phyloP scores from a whole-genome alignment of 495 filamentous ascomycete species.

The Lasiosphaeriaceae sp. region DNA sequence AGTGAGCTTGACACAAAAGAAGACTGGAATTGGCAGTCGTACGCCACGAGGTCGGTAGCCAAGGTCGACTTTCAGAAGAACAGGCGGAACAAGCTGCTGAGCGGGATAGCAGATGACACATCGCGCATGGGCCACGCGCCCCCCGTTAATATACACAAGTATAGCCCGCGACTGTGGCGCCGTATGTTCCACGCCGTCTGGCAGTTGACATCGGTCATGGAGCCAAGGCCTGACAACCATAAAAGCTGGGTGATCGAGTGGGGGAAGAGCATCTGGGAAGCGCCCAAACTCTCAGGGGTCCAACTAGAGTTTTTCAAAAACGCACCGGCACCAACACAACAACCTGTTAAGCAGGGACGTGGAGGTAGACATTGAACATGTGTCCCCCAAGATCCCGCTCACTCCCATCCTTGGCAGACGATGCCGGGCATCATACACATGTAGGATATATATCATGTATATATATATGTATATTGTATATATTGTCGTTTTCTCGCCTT shows the following conservation, averaged over 20 bases:
- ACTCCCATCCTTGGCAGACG: too few relatives aligned
- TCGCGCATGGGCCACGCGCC: constrained; percentile 28
- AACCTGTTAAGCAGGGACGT: too few relatives aligned
- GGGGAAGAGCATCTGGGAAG: constrained; percentile 23
- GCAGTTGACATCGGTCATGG: constrained; percentile 28
- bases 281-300: background rate
- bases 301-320: constrained; percentile 12
- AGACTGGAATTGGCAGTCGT: constrained; percentile 24
- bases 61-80: constrained; percentile 15
- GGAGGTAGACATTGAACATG: too few relatives aligned
- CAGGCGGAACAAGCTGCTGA: constrained; percentile 28
- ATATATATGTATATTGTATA: too few relatives aligned
- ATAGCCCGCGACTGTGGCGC: constrained; percentile 21
- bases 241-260: constrained; percentile 30
- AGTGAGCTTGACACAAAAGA: too few relatives aligned
- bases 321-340: background rate
- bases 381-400: too few relatives aligned
- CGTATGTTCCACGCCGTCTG: constrained; percentile 33
- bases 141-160: constrained; percentile 25
- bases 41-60: constrained; percentile 17
- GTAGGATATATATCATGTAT: too few relatives aligned
- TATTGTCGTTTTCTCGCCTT: too few relatives aligned
- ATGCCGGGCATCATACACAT: too few relatives aligned
- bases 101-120: constrained; percentile 29
- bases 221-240: constrained; percentile 18